These are phyloP conservation scores for Alternaria conjuncta DNA, from an alignment of 2,329 filamentous ascomycete genomes.

Conservation along the genomic window DNA sequence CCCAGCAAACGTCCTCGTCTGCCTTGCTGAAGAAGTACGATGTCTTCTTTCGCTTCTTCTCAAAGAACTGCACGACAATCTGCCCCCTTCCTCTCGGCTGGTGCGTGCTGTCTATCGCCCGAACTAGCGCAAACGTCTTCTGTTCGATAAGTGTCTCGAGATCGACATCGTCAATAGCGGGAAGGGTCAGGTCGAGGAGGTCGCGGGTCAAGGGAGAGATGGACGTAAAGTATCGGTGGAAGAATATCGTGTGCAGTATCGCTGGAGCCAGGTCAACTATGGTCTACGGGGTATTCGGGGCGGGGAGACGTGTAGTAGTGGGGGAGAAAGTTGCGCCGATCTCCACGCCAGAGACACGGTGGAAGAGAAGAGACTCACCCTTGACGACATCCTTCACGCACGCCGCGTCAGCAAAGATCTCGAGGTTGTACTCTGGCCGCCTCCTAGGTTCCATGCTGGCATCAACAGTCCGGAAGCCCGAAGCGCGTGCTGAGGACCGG, in stretches of 20 bases:
- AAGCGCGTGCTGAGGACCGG: conserved; percentile 15
- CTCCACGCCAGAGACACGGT: conserved; percentile 1
- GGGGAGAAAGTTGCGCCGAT: conserved; percentile 9
- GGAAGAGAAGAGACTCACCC: conserved; percentile 62
- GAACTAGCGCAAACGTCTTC: conserved; percentile 77
- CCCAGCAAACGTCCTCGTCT: conserved; percentile 96
- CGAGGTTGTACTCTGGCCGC: conserved; percentile 88
- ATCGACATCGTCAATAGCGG: conserved; percentile 87
- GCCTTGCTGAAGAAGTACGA: conserved; percentile 70
- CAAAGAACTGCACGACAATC: conserved; percentile 90
- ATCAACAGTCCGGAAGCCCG: conserved; percentile 24
- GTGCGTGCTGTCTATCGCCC: conserved; percentile 70
- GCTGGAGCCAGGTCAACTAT: conserved; percentile 58
- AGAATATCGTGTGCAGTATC: conserved; percentile 96
- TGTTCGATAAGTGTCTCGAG: conserved; percentile 94
- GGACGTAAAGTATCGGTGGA: conserved; percentile 95
- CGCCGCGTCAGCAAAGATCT: conserved; percentile 88
- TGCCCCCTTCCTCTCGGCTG: conserved; percentile 71
- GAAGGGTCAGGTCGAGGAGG: conserved; percentile 87
- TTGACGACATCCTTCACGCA: conserved; percentile 92
- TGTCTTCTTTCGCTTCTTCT: conserved; percentile 83
- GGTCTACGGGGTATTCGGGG: conserved; percentile 7
- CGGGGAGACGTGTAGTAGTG: conserved; percentile 14
- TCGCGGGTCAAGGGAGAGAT: conserved; percentile 83
- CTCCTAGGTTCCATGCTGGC: conserved; percentile 66